phyloP scores from a whole-genome alignment of 257 asterid species.

The Fraxinus excelsior region DNA sequence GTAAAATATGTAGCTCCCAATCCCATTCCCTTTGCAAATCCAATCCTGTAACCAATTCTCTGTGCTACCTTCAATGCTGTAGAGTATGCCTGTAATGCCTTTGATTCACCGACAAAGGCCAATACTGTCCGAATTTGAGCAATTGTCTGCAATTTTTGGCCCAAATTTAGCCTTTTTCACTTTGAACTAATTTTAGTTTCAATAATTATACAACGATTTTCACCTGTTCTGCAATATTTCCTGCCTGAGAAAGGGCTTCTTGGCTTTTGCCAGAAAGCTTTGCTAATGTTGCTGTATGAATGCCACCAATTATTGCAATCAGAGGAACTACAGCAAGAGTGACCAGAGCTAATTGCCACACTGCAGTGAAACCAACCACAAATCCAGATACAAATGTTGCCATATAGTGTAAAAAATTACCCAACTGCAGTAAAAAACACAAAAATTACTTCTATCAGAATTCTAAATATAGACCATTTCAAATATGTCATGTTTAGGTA shows the following conservation, averaged over 20 bases:
- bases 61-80: constrained; percentile 69
- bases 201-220: constrained; percentile 7
- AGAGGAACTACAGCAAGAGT: constrained; percentile 92
- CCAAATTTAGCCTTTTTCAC: constrained; percentile 18
- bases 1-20: constrained; percentile 88
- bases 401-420: constrained; percentile 93
- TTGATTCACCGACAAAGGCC: constrained; percentile 84
- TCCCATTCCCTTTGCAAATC: constrained; percentile 80
- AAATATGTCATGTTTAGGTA: background rate
- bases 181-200: background rate
- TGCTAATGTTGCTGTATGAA: constrained; percentile 63
- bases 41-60: constrained; percentile 71
- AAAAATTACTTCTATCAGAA: background rate
- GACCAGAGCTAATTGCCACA: constrained; percentile 83
- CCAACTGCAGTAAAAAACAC: constrained; percentile 53
- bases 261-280: constrained; percentile 78
- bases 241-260: constrained; percentile 85
- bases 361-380: constrained; percentile 91
- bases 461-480: background rate
- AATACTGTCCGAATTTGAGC: constrained; percentile 79
- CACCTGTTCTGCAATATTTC: constrained; percentile 87
- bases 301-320: constrained; percentile 80
- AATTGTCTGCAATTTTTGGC: constrained; percentile 54
- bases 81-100: constrained; percentile 72
- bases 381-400: constrained; percentile 93